Evolutionary conservation across 345 rosid genomes (phyloP).

Genomic region (Pugionium dolabratum): DNA sequence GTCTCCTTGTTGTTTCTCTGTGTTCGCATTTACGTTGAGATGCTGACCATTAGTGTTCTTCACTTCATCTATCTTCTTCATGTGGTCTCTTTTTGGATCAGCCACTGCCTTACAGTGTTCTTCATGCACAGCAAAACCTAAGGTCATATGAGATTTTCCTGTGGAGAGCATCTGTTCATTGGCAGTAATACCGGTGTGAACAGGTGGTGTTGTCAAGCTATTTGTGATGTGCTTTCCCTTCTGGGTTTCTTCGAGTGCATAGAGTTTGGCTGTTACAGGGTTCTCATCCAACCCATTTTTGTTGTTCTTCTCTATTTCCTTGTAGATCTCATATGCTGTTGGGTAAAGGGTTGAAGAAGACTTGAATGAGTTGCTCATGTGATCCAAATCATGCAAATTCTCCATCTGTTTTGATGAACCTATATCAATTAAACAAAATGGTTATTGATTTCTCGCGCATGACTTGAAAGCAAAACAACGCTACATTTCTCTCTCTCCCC

Average conservation of each 20-base stretch:
- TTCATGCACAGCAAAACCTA: constrained; percentile 54
- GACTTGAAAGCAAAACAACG: not conserved
- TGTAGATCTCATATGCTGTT: constrained; percentile 50
- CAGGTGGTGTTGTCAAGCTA: constrained; percentile 31
- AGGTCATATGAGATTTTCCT: constrained; percentile 39
- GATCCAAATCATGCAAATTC: constrained; percentile 64
- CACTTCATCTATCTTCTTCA: constrained; percentile 41
- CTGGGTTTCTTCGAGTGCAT: not conserved
- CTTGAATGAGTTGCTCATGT: constrained; percentile 51
- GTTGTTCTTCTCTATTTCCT: constrained; percentile 42
- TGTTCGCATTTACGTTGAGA: constrained; percentile 8
- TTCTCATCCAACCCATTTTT: constrained; percentile 44
- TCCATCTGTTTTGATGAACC: constrained; percentile 82
- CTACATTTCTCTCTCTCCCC: not conserved
- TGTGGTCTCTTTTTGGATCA: not conserved
- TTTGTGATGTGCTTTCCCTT: constrained; percentile 7
- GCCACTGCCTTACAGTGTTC: constrained; percentile 57
- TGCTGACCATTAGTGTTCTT: constrained; percentile 36
- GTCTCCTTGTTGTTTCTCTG: constrained; percentile 34
- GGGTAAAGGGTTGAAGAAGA: constrained; percentile 46
- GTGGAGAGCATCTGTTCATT: constrained; percentile 35
- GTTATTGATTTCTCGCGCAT: constrained; percentile 5
- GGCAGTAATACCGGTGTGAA: constrained; percentile 8
- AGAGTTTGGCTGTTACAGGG: constrained; percentile 27
- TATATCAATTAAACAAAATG: constrained; percentile 38